A percentile compares a stretch with the other conserved stretches of the same genome.
These are phyloP conservation scores for Dactylonectria macrodidyma DNA, from an alignment of 2,329 filamentous ascomycete species.

Conservation along the genomic window DNA sequence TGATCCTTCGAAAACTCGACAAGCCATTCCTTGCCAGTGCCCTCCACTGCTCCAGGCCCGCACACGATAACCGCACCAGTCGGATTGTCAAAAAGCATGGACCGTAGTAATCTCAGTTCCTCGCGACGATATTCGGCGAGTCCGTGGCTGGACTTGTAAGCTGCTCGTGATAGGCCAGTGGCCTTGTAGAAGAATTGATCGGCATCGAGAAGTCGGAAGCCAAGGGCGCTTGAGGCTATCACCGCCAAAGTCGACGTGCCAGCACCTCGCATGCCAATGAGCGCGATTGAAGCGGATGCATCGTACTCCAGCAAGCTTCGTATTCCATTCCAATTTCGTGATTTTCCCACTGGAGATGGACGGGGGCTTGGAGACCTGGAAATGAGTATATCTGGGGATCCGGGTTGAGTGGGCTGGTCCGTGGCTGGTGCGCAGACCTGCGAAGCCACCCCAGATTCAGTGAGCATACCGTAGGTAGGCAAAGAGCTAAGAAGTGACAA, in stretches of 20 bases:
- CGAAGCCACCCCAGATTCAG: too few species aligned
- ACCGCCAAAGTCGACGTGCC: conserved; percentile 76
- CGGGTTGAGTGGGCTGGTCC: too few species aligned
- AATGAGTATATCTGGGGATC: too few species aligned
- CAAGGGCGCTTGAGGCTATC: conserved; percentile 61
- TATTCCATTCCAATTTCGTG: too few species aligned
- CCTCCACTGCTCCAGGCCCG: conserved; percentile 66
- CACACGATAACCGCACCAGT: conserved; percentile 72
- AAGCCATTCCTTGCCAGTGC: conserved; percentile 61
- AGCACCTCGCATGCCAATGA: conserved; percentile 65
- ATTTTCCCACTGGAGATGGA: too few species aligned
- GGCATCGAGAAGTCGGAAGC: conserved; percentile 64
- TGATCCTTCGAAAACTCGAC: conserved; percentile 25
- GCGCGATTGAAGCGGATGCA: conserved; percentile 18
- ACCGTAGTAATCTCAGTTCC: conserved; percentile 42
- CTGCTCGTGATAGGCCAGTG: conserved; percentile 67
- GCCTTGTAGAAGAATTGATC: conserved; percentile 71
- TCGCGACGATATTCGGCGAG: conserved; percentile 30
- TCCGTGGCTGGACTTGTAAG: conserved; percentile 63
- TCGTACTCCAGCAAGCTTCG: too few species aligned
- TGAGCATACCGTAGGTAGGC: too few species aligned
- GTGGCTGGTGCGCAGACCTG: too few species aligned
- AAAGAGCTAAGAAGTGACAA: too few species aligned
- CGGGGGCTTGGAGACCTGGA: too few species aligned
- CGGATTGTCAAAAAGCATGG: conserved; percentile 65